phyloP scores from a whole-genome alignment of 805 yeast species.

The Tetrapisispora pingtungensis region DNA sequence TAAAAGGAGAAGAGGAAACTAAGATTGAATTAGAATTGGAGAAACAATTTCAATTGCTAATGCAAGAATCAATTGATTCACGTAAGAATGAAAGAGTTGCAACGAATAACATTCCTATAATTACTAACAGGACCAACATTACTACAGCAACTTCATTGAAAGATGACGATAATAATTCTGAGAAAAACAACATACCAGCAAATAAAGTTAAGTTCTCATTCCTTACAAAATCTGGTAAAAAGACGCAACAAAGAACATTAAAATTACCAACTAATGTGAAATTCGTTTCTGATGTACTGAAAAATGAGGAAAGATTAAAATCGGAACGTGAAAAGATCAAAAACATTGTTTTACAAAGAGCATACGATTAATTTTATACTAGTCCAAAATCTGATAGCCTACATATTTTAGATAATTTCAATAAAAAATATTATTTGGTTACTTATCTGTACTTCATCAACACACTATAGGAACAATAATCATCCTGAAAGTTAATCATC shows the following conservation, averaged over 20 bases:
- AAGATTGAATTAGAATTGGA: conserved; percentile 46
- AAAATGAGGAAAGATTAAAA: conserved; percentile 40
- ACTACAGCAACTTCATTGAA: neutral
- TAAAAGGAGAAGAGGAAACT: conserved; percentile 34
- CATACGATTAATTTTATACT: conserved; percentile 21
- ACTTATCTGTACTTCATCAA: too few relatives aligned
- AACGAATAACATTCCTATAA: conserved; percentile 19
- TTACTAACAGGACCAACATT: conserved; percentile 2
- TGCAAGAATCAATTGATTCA: conserved; percentile 41
- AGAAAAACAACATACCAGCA: conserved; percentile 1
- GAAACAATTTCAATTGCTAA: conserved; percentile 42
- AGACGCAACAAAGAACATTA: conserved; percentile 35
- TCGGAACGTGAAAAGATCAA: conserved; percentile 49
- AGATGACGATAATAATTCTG: neutral
- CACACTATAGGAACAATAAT: too few relatives aligned
- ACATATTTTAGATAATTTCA: too few relatives aligned
- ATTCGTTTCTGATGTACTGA: conserved; percentile 43
- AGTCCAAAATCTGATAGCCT: too few relatives aligned
- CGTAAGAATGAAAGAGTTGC: conserved; percentile 26
- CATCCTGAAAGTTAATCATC: too few relatives aligned
- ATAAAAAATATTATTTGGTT: too few relatives aligned
- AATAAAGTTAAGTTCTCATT: conserved; percentile 40
- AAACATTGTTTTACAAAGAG: conserved; percentile 38
- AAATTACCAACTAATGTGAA: conserved; percentile 44
- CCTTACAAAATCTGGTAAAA: conserved; percentile 45